Evolutionary conservation across 164 flowering plant species (phyloP).

Genomic region (Stephania yunnanensis): DNA sequence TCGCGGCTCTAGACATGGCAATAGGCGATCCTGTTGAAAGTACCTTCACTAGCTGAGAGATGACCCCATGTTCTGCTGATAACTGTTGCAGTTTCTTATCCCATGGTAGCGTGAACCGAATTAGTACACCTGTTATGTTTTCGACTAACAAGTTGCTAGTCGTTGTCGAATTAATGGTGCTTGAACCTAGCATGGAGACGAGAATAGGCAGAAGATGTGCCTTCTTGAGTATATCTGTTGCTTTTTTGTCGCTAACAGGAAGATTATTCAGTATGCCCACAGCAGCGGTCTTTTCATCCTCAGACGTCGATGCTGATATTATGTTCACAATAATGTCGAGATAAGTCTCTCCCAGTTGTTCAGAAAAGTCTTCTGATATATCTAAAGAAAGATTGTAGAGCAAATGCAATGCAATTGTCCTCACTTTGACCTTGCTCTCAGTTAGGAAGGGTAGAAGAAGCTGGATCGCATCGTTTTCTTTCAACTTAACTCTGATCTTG

Average conservation of each 20-base stretch:
- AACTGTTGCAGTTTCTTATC: slow-evolving; percentile 58
- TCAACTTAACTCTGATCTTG: slow-evolving; percentile 56
- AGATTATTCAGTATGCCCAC: slow-evolving; percentile 62
- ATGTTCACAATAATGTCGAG: slow-evolving; percentile 34
- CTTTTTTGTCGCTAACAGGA: slow-evolving; percentile 50
- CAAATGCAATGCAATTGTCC: slow-evolving; percentile 45
- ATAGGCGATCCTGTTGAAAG: slow-evolving; percentile 44
- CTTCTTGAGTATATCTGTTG: slow-evolving; percentile 46
- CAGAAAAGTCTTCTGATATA: slow-evolving; percentile 37
- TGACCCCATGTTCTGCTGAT: slow-evolving; percentile 53
- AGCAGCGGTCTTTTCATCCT: slow-evolving; percentile 61
- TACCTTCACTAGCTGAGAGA: slow-evolving; percentile 59
- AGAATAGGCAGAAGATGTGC: slow-evolving; percentile 46
- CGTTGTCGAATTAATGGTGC: slow-evolving; percentile 16
- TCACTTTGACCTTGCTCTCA: slow-evolving; percentile 36
- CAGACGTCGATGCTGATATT: slow-evolving; percentile 35
- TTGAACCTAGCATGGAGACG: slow-evolving; percentile 33
- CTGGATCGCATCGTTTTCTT: slow-evolving; percentile 59
- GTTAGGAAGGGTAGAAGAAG: slow-evolving; percentile 63
- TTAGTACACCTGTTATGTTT: slow-evolving; percentile 44
- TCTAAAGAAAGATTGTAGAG: slow-evolving; percentile 56
- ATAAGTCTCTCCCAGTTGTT: slow-evolving; percentile 47
- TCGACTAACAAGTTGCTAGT: slow-evolving; percentile 29
- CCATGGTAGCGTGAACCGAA: slow-evolving; percentile 62
- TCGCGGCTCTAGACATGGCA: slow-evolving; percentile 59